These are phyloP conservation scores for Erythrobasidium yunnanense DNA, from an alignment of 768 basidiomycete genomes.

Conservation along the genomic window DNA sequence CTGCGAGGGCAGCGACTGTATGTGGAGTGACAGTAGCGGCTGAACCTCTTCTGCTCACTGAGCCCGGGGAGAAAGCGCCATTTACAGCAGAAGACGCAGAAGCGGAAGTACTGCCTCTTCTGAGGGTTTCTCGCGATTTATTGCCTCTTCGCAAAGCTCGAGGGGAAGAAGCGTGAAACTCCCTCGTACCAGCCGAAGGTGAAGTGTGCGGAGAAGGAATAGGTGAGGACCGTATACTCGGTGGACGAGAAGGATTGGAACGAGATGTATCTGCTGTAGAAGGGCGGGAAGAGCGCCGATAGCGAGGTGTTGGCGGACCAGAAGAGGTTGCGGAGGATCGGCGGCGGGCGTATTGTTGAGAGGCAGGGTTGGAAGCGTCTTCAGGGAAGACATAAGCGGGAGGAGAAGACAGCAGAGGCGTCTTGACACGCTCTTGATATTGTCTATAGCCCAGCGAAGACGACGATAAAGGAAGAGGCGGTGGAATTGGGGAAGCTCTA, in stretches of 20 bases:
- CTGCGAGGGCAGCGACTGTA: neutral
- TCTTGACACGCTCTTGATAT: too few species aligned
- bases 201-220: neutral
- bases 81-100: neutral
- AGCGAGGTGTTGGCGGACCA: too few species aligned
- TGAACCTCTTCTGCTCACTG: slow-evolving; percentile 5
- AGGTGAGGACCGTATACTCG: neutral
- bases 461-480: too few species aligned
- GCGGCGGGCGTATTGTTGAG: too few species aligned
- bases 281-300: too few species aligned
- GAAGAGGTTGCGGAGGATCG: too few species aligned
- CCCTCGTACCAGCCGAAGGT: neutral
- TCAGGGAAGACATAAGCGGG: slow-evolving; percentile 21
- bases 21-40: slow-evolving; percentile 18
- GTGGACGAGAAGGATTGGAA: neutral
- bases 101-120: neutral
- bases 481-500: neutral
- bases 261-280: too few species aligned
- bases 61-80: neutral
- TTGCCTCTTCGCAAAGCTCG: slow-evolving; percentile 3
- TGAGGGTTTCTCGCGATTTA: neutral
- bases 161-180: slow-evolving; percentile 10
- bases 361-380: too few species aligned
- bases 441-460: too few species aligned
- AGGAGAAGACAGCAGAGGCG: slow-evolving; percentile 2